Conservation (phyloP, 2,329 filamentous ascomycete genomes). For the Penicillium sp. region DNA sequence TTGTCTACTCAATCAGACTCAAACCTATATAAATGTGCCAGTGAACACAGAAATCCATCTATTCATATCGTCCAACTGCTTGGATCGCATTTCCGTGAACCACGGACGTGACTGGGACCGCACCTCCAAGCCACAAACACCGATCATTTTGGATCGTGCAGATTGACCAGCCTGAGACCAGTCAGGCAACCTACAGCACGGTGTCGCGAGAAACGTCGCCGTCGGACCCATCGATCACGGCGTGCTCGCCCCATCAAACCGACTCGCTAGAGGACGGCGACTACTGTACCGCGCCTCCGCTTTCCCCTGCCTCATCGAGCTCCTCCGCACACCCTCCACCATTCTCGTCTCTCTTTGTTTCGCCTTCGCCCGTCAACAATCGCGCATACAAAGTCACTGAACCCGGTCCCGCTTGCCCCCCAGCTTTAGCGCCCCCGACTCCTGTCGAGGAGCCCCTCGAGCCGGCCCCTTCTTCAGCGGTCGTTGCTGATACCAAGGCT, state of each 20-base stretch:
- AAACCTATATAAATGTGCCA: too few species aligned
- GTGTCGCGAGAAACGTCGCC: slow-evolving; percentile 33
- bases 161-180: neutral
- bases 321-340: slow-evolving; percentile 60
- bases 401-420: slow-evolving; percentile 48
- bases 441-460: slow-evolving; percentile 53
- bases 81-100: neutral
- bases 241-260: slow-evolving; percentile 42
- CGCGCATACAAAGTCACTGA: slow-evolving; percentile 49
- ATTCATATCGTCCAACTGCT: neutral
- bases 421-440: slow-evolving; percentile 55
- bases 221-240: slow-evolving; percentile 44
- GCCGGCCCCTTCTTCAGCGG: slow-evolving; percentile 47
- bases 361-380: slow-evolving; percentile 43
- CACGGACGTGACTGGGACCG: neutral
- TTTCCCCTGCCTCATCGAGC: slow-evolving; percentile 47
- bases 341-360: slow-evolving; percentile 66
- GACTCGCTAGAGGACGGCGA: slow-evolving; percentile 44
- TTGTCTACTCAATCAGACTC: neutral
- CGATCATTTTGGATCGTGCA: neutral
- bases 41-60: neutral
- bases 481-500: slow-evolving; percentile 76
- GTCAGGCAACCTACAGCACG: slow-evolving; percentile 22
- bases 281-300: slow-evolving; percentile 43
- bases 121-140: slow-evolving; percentile 1